Percentiles rank a stretch among this genome's conserved stretches.
Evolutionary conservation across 1,284 basidiomycete genomes (phyloP).

Genomic region (Inonotus hispidus): DNA sequence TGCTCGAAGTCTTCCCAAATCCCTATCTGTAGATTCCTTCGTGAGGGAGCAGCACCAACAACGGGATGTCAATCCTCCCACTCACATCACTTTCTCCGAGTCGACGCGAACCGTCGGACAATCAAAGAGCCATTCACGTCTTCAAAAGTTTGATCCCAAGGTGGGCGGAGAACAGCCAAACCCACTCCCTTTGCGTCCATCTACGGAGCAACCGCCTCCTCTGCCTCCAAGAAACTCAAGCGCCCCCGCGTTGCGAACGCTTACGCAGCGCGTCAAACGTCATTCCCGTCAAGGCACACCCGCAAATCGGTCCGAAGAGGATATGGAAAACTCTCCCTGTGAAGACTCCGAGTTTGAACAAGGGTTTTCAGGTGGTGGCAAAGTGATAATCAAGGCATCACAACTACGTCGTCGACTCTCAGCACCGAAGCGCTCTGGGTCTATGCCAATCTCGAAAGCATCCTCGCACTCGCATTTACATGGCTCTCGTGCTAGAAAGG

Average conservation of each 20-base stretch:
- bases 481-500: not conserved
- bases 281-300: not conserved
- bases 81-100: not conserved
- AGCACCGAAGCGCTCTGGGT: conserved; percentile 17
- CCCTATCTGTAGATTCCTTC: conserved; percentile 17
- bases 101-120: conserved; percentile 4
- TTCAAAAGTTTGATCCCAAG: conserved; percentile 10
- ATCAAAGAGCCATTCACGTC: conserved; percentile 9
- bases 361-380: conserved; percentile 1
- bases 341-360: conserved; percentile 19
- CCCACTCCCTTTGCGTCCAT: not conserved
- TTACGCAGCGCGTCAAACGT: conserved; percentile 11
- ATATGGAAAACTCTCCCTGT: conserved; percentile 14
- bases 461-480: not conserved
- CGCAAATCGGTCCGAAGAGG: conserved; percentile 11
- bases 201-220: not conserved
- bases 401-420: conserved; percentile 6
- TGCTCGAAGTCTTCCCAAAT: conserved; percentile 12
- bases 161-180: conserved; percentile 4
- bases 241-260: conserved; percentile 7
- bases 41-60: conserved; percentile 14
- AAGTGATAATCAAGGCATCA: not conserved
- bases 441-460: conserved; percentile 10
- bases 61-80: not conserved
- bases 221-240: conserved; percentile 1